Evolutionary conservation across 2,329 filamentous ascomycete species (phyloP).

Genomic region (Thelonectria blattea): DNA sequence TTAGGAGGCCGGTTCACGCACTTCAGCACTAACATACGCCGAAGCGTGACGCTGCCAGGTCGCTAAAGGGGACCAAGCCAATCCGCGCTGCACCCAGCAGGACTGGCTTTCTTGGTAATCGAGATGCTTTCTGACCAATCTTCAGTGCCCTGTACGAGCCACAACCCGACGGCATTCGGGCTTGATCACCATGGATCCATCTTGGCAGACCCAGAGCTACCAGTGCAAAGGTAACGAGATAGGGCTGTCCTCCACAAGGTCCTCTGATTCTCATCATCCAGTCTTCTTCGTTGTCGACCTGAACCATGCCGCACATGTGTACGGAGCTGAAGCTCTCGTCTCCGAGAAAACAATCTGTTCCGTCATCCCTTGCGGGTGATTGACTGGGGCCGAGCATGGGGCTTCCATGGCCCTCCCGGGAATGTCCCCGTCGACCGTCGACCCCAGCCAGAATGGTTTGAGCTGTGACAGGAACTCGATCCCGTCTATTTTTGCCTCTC

Average conservation of each 20-base stretch:
- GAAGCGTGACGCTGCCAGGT: background rate
- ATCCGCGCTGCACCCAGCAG: background rate
- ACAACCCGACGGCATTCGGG: background rate
- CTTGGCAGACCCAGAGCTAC: background rate
- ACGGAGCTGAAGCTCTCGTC: too few species aligned
- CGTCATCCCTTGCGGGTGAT: background rate
- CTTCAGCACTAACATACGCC: background rate
- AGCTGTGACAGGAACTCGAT: constrained; percentile 10
- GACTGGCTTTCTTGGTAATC: background rate
- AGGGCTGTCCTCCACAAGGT: background rate
- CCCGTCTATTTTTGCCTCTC: background rate
- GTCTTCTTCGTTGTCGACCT: too few species aligned
- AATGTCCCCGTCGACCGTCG: constrained; percentile 3
- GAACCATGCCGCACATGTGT: too few species aligned
- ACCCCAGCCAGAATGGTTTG: background rate
- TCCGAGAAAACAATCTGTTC: constrained; percentile 4
- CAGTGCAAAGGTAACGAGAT: background rate
- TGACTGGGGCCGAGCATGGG: constrained; percentile 8
- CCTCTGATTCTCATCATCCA: too few species aligned
- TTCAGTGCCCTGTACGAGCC: background rate
- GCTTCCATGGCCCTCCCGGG: constrained; percentile 1
- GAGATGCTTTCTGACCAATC: background rate
- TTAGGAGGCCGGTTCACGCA: background rate
- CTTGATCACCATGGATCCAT: background rate
- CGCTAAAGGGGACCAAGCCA: background rate